Base-by-base conservation (phyloP, 345 rosid genomes). In the Pugionium dolabratum region DNA sequence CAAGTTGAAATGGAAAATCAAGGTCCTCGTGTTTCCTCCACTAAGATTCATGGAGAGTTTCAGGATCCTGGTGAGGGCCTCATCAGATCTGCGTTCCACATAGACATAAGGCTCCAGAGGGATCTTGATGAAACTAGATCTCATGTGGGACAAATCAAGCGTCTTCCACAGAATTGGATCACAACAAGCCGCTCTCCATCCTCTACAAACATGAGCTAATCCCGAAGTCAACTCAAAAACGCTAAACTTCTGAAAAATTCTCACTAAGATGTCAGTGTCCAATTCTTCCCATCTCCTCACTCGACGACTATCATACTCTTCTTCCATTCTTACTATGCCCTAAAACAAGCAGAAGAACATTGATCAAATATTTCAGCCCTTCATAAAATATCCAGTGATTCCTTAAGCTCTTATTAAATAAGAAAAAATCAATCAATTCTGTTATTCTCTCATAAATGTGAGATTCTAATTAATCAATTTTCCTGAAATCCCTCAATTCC, bases 91-190 rank as follows among this genome's bases (percentile, higher is more conserved):
- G 8, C 72, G 78, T 54, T 76, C 78, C 9, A 92, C 95, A 50
- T 89, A 87, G 35, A 92, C 96, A 56, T 82, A 89, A 54, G 97
- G 98, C 68, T 80, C 83, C 25, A 74, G 59, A 0, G 90, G 95
- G 70, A 80, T 83, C 74, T 77, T 86, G 78, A 92, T 89, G 82
- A 76, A 89, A 69, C 83, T 76, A 10, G 97, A 89, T 70, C 55
- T 79, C 81, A 86, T 52, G 70, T 63, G 73, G 0, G 97, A 89
- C 40, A 92, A 72, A 75, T 92, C 96, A 39, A 92, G 93, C 0
- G 86, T 87, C 69, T 78, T 87, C 98, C 98, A 89, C 0, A 87
- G 78, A 41, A 85, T 55, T n/a, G 98, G 97, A 81, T 92, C 95
- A 9, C 94, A 77, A 62, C 87, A 83, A 62, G 97, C 98, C 29